A percentile compares a stretch with the other conserved stretches of the same genome.
Conservation (phyloP, 495 filamentous ascomycete genomes). For the Lepraria neglecta region DNA sequence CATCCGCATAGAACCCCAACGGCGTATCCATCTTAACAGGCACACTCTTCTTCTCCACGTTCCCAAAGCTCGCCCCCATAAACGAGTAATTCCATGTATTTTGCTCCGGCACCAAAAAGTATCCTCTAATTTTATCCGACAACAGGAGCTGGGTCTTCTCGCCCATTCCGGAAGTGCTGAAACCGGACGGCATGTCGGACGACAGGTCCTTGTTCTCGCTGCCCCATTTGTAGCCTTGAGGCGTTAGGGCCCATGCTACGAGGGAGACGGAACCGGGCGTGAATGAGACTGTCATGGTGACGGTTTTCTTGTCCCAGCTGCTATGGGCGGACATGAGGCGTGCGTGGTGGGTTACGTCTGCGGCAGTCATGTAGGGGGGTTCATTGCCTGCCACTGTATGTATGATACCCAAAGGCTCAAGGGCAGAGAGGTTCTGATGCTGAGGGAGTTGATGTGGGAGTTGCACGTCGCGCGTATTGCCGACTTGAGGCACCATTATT, state of each 20-base stretch:
- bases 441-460: slow-evolving; percentile 87
- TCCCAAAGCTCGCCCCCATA: slow-evolving; percentile 82
- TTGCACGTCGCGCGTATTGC: slow-evolving; percentile 85
- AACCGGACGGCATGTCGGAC: slow-evolving; percentile 89
- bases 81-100: slow-evolving; percentile 97
- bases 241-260: slow-evolving; percentile 85
- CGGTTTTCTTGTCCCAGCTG: slow-evolving; percentile 88
- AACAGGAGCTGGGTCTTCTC: slow-evolving; percentile 92
- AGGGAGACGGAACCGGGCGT: slow-evolving; percentile 97
- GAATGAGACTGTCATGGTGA: slow-evolving; percentile 95
- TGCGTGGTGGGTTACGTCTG: slow-evolving; percentile 89
- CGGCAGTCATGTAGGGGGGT: slow-evolving; percentile 88
- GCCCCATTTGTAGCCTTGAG: slow-evolving; percentile 93
- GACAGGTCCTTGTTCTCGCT: slow-evolving; percentile 88
- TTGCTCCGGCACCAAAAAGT: slow-evolving; percentile 87
- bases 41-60: slow-evolving; percentile 80
- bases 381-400: slow-evolving; percentile 95
- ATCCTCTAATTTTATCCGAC: slow-evolving; percentile 85
- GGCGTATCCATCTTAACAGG: slow-evolving; percentile 93
- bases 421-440: slow-evolving; percentile 78
- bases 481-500: slow-evolving; percentile 96
- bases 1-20: slow-evolving; percentile 79
- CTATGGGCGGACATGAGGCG: slow-evolving; percentile 76
- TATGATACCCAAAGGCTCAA: slow-evolving; percentile 93
- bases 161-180: slow-evolving; percentile 76